Evolutionary conservation across 495 filamentous ascomycete species (phyloP), one percentile per base, ranked within the genome.

Genomic region (Penicillium robsamsonii): DNA sequence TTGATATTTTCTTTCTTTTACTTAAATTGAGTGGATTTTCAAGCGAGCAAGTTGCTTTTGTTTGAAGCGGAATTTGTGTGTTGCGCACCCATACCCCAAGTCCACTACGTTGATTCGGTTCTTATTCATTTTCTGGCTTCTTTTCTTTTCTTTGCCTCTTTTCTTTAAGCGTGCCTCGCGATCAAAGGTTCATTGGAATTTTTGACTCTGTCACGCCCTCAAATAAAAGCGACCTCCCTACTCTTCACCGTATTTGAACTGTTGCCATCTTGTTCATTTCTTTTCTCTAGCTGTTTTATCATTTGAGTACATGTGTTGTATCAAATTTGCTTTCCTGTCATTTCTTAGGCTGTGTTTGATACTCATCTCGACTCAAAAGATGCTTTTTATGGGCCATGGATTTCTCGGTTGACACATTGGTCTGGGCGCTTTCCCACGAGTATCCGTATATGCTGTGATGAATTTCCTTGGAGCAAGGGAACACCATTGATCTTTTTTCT

Each of bases 21-120:
- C 68, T 66, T 56, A 68, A 65, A 64, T 67, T 70, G 58, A 72
- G 67, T 73, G 72, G 74, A 72, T 73, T 75, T 70, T 65, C 65
- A 63, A 76, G 73, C 73, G 73, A 73, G 66, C 69, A 59, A 69
- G 70, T 62, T 74, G 69, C 69, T 68, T 69, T 68, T 66, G 68
- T 71, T 64, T 77, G 68, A 74, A 76, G 72, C 70, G 69, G 70
- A 75, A 73, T 74, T 72, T 72, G 75, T 74, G 73, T 73, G 68
- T 76, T 75, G 65, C 70, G 67, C 75, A 75, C 72, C 67, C 72
- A 76, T 76, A 76, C 73, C 75, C 74, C 75, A 71, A 75, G 65
- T 76, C 70, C 72, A 75, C 66, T 63, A 67, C 71, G 66, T 70
- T 73, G 67, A 65, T 61, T 70, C 69, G 64, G 70, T 67, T 53